phyloP scores from a whole-genome alignment of 306 rosid genomes.

The Quercus suber region DNA sequence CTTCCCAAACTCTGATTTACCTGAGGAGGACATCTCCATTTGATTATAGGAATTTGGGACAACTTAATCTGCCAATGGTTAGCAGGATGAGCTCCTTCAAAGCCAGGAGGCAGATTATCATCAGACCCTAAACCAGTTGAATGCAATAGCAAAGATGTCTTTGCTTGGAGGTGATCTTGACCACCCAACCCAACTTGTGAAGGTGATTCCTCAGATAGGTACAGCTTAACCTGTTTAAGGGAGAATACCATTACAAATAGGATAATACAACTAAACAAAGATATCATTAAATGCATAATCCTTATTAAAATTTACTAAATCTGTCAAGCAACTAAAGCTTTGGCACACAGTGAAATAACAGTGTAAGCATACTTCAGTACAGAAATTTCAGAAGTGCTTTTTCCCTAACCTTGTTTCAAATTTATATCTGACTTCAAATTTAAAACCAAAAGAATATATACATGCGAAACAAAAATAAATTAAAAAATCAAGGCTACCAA shows the following conservation, averaged over 20 bases:
- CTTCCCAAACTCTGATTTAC: constrained; percentile 28
- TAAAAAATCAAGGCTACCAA: not conserved
- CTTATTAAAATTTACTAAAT: not conserved
- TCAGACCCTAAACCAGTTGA: constrained; percentile 64
- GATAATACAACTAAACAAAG: not conserved
- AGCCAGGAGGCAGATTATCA: constrained; percentile 83
- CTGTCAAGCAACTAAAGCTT: not conserved
- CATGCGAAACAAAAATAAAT: not conserved
- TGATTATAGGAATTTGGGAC: constrained; percentile 67
- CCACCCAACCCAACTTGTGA: constrained; percentile 69
- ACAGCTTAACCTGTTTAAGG: constrained; percentile 59
- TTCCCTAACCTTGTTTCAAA: not conserved
- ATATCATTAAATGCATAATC: not conserved
- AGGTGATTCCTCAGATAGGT: constrained; percentile 80
- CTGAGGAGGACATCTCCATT: constrained; percentile 72
- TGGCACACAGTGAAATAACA: not conserved
- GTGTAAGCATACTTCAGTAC: not conserved
- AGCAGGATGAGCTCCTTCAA: constrained; percentile 65
- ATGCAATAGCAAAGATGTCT: constrained; percentile 55
- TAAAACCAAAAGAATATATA: not conserved
- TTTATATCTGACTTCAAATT: not conserved
- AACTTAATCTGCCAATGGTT: constrained; percentile 53
- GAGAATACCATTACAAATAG: not conserved
- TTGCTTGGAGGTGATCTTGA: constrained; percentile 94
- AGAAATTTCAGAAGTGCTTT: not conserved